Evolutionary conservation across 345 rosid species (phyloP), one percentile per base, ranked within the genome.

Genomic region (Dimocarpus longan): DNA sequence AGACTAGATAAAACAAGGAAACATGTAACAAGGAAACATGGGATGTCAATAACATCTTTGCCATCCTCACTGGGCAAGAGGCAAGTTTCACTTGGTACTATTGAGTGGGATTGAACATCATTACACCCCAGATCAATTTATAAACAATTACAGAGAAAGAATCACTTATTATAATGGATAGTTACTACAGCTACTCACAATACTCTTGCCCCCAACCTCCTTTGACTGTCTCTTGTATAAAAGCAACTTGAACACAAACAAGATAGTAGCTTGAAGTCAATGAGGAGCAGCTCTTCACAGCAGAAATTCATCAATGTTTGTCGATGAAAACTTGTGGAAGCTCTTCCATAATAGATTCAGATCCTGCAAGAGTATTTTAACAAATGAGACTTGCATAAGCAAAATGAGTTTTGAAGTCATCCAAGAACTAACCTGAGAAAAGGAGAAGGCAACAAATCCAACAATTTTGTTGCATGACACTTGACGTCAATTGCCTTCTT

Each of bases 381-480:
- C 16, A 65, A 74, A 9, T 63, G 21, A 64, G 39, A 75, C 28
- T 65, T 7, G 4, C 5, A 43, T 66, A 66, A 72, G 39, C 24
- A 54, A 22, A 13, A 15, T 11, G 32, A 67, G 57, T 21, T 22
- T 74, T 12, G 1, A 46, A 21, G 46, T n/a, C 40, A 71, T 43
- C 32, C 18, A 66, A 48, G 62, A 75, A 68, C 73, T 40, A 26
- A 75, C 71, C 76, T 32, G 10, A 13, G 21, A 37, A 40, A 76
- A 69, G 59, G 44, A 9, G 44, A 57, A 66, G 43, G 21, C 57
- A 28, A 60, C 21, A 46, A 69, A 64, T 72, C 76, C 65, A n/a
- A 48, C 19, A 26, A 62, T 15, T 77, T 40, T 63, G 57, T 67
- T 24, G 52, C 40, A 57, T 18, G 0, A n/a, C 37, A 39, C 32